Conservation (phyloP, 306 rosid species). For the Benincasa hispida region DNA sequence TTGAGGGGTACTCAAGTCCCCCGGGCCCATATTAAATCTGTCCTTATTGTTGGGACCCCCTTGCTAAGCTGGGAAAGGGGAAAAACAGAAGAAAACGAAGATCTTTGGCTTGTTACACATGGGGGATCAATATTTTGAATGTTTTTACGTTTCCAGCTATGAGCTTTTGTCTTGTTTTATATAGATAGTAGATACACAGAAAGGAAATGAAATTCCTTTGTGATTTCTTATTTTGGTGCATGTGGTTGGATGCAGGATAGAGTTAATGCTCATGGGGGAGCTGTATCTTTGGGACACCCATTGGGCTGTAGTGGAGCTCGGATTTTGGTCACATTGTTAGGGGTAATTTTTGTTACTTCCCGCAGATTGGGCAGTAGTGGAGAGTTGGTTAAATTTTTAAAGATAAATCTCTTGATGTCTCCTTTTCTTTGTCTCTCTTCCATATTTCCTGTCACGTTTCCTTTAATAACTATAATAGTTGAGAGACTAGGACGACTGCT, state of each 20-base stretch:
- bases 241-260: slow-evolving; percentile 39
- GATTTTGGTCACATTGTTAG: slow-evolving; percentile 69
- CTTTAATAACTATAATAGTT: neutral
- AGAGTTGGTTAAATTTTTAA: neutral
- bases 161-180: neutral
- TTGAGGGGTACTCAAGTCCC: no score
- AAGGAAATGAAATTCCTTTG: neutral
- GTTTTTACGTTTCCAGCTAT: neutral
- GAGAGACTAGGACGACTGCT: neutral
- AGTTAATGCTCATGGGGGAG: slow-evolving; percentile 80
- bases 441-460: neutral
- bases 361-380: neutral
- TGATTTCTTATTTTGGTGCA: neutral
- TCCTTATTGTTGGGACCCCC: no score
- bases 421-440: neutral
- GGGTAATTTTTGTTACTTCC: slow-evolving; percentile 39
- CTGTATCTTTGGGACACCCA: slow-evolving; percentile 92
- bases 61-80: neutral
- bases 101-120: neutral
- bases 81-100: neutral
- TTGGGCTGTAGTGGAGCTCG: slow-evolving; percentile 99
- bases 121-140: neutral
- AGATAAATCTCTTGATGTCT: neutral
- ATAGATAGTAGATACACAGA: neutral
- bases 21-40: no score